Evolutionary conservation across 2,329 filamentous ascomycete species (phyloP), one percentile per base, ranked within the genome.

Genomic region (Aschersonia sp.): DNA sequence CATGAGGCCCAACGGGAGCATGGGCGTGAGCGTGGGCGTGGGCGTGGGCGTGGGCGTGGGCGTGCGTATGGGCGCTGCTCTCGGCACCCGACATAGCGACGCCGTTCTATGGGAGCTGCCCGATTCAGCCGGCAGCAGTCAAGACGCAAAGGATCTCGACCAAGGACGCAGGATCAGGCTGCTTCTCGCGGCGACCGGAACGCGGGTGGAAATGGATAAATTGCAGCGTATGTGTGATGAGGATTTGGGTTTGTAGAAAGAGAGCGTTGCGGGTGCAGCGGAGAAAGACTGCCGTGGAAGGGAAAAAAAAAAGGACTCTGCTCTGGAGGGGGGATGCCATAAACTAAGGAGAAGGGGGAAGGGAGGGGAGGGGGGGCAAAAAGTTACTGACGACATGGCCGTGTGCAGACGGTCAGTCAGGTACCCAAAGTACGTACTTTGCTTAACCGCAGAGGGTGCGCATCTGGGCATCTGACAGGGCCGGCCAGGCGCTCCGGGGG

Each of bases 51-150:
- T 48, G 60, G 48, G 59, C 58, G 55, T 37, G 10, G 40, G 22
- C 14, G 39, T 48, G 60, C 47, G 59, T 58, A 55, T 37, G 10
- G 40, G 47, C 39, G 30, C 62, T 58, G 22, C 60, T 62, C 58
- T 74, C 71, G 51, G 68, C 64, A 64, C 69, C 69, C 57, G 73
- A 68, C 75, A 78, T 78, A 57, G 53, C 56, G 53, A 53, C 51
- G 39, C 47, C 39, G 46, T 47, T 12, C 42, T 37, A 39, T 30
- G 12, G 30, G 33, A 41, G 45, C 39, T 45, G 49, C 29, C 43
- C 29, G 43, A 30, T 30, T 32, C 31, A 35, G 12, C n/a, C 9
- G n/a, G 10, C 31, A 45, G 41, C 22, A 30, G 32, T 39, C 22
- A 22, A 22, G 22, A 3, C 22, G 3, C 22, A 22, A 22, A 22